Evolutionary conservation across 2,329 filamentous ascomycete species (phyloP), one percentile per base, ranked within the genome.

Genomic region (Periglandula ipomoeae): DNA sequence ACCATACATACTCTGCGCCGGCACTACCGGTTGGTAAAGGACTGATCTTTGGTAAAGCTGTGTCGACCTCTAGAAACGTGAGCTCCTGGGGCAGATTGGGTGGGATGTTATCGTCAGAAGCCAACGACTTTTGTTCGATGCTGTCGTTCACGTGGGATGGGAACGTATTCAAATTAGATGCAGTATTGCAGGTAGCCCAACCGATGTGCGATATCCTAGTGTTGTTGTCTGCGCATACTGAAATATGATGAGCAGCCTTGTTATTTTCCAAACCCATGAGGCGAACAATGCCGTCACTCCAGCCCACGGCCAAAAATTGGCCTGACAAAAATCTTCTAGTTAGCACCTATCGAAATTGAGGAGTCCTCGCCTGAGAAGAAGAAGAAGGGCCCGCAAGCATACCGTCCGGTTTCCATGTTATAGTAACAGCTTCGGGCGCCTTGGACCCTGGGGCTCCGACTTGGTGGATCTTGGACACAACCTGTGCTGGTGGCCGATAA

Each of bases 271-370:
- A 70, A 52, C 85, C 86, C 63, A 91, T 78, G 32, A 95, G 69
- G 50, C 88, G 82, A 19, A 93, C 79, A 6, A 79, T 78, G 24
- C 87, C 86, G 69, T 95, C 88, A 56, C 79, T 88, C 82, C 88
- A 95, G 41, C 82, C 88, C 13, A 93, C 80, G 13, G 89, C 89
- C 48, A 96, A 75, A 38, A 88, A 81, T 53, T 87, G 84, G 8
- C 85, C 83, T 85, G 5, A 24, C n/a, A n/a, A n/a, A n/a, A n/a
- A n/a, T n/a, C n/a, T n/a, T n/a, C n/a, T n/a, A n/a, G n/a, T n/a
- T n/a, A n/a, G n/a, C n/a, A n/a, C n/a, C n/a, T n/a, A n/a, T n/a
- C n/a, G n/a, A n/a, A n/a, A n/a, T n/a, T n/a, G n/a, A n/a, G n/a
- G n/a, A n/a, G n/a, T n/a, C n/a, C n/a, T n/a, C n/a, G n/a, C n/a